Evolutionary conservation across 2,329 filamentous ascomycete species (phyloP).

Genomic region (Diaporthe longicolla): DNA sequence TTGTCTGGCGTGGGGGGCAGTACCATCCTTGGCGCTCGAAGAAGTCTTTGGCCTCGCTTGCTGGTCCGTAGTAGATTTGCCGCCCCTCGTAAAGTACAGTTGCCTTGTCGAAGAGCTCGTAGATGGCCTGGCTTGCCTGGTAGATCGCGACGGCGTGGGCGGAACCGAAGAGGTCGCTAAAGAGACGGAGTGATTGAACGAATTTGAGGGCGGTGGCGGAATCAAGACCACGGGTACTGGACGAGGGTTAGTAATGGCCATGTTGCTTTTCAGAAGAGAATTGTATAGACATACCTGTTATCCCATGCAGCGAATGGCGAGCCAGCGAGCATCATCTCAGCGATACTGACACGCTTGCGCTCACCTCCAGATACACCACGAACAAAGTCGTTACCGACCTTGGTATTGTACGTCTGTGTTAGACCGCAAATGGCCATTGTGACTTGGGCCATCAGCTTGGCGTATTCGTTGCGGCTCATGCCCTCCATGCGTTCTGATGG

Average conservation of each 20-base stretch:
- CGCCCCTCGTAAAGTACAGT: slow-evolving; percentile 82
- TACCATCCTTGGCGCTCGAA: slow-evolving; percentile 79
- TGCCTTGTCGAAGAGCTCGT: slow-evolving; percentile 82
- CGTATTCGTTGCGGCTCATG: slow-evolving; percentile 72
- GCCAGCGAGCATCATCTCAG: slow-evolving; percentile 79
- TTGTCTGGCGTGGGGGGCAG: slow-evolving; percentile 77
- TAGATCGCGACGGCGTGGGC: slow-evolving; percentile 79
- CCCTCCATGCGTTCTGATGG: slow-evolving; percentile 75
- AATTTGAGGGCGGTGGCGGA: slow-evolving; percentile 82
- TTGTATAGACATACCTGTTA: slow-evolving; percentile 62
- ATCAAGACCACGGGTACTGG: slow-evolving; percentile 77
- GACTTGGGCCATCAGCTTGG: slow-evolving; percentile 74
- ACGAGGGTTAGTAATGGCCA: not conserved
- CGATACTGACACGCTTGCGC: slow-evolving; percentile 85
- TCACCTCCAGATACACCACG: slow-evolving; percentile 80
- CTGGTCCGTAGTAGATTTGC: slow-evolving; percentile 82
- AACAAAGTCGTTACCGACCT: slow-evolving; percentile 81
- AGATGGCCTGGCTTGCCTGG: slow-evolving; percentile 78
- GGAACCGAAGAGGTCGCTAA: slow-evolving; percentile 74
- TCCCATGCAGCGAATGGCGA: slow-evolving; percentile 75
- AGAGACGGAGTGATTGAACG: slow-evolving; percentile 74
- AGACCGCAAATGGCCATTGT: slow-evolving; percentile 81
- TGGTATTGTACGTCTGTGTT: slow-evolving; percentile 79
- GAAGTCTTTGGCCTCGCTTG: slow-evolving; percentile 70
- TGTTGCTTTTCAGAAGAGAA: not conserved